Conservation (phyloP, 129 eudicot genomes). For the Flaveria ramosissima region DNA sequence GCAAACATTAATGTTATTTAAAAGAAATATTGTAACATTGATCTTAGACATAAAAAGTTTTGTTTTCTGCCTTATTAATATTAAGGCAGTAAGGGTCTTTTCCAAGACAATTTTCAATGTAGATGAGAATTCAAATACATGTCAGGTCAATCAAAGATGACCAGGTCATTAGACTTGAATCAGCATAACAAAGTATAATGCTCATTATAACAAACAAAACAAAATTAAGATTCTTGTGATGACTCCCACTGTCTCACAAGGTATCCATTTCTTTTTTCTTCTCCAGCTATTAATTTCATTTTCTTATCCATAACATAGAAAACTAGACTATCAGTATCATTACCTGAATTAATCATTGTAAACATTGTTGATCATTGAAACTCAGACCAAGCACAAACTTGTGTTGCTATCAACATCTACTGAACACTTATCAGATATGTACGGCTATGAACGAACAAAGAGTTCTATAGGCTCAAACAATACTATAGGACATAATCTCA, state of each 20-base stretch:
- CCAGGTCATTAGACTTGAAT: neutral
- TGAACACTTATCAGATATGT: neutral
- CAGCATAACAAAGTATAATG: neutral
- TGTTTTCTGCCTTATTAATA: neutral
- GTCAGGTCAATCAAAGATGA: neutral
- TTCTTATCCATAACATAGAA: neutral
- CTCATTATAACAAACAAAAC: neutral
- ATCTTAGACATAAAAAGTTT: neutral
- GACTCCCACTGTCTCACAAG: constrained; percentile 15
- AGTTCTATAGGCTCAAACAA: neutral
- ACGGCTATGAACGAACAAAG: constrained; percentile 1
- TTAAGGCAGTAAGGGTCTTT: constrained; percentile 2
- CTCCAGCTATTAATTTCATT: neutral
- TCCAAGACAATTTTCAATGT: neutral
- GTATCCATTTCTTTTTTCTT: neutral
- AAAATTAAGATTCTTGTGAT: neutral
- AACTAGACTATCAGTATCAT: neutral
- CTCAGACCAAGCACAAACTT: neutral
- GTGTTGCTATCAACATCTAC: neutral
- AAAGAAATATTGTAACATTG: constrained; percentile 8
- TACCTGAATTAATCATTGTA: neutral
- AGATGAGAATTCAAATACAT: neutral
- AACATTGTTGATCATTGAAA: neutral
- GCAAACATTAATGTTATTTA: constrained; percentile 16
- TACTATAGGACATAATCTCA: neutral